Conservation (phyloP, 2,329 filamentous ascomycete species). For the Diplodia corticola region DNA sequence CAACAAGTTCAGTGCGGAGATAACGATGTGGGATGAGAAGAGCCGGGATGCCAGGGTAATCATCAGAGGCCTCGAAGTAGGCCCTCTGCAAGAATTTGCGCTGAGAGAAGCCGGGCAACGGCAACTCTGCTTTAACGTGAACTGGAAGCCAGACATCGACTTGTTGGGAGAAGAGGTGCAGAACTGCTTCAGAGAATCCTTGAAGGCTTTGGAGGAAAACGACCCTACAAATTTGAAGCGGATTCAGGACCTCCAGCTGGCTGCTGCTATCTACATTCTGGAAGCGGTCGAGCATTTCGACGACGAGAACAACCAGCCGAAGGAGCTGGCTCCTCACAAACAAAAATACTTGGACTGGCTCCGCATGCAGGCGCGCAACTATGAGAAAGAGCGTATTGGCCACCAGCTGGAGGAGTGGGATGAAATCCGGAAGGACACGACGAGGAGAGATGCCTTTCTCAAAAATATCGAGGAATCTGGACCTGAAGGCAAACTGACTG, state of each 20-base stretch:
- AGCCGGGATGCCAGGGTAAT: conserved; percentile 11
- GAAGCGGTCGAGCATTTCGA: conserved; percentile 6
- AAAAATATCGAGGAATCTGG: background rate
- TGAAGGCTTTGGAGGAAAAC: background rate
- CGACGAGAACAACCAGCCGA: background rate
- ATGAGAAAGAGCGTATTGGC: conserved; percentile 2
- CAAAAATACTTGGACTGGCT: conserved; percentile 21
- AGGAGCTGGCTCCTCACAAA: conserved; percentile 4
- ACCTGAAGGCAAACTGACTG: background rate
- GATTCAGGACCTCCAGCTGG: conserved; percentile 12
- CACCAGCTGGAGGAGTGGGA: conserved; percentile 14
- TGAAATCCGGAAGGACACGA: background rate
- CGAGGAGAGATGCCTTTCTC: conserved; percentile 6
- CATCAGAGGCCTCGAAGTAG: conserved; percentile 11
- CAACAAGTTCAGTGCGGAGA: background rate
- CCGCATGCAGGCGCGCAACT: conserved; percentile 5
- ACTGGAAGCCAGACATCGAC: conserved; percentile 22
- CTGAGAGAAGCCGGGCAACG: conserved; percentile 9
- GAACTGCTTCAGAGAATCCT: conserved; percentile 1
- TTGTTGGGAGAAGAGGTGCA: conserved; percentile 14
- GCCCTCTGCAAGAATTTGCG: conserved; percentile 11
- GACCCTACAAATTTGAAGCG: conserved; percentile 2
- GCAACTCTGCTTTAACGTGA: conserved; percentile 18
- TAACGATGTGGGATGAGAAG: conserved; percentile 13
- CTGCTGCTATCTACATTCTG: conserved; percentile 3